Evolutionary conservation across 805 yeast species (phyloP), one percentile per base, ranked within the genome.

Genomic region (Saccharomycopsis sp.): DNA sequence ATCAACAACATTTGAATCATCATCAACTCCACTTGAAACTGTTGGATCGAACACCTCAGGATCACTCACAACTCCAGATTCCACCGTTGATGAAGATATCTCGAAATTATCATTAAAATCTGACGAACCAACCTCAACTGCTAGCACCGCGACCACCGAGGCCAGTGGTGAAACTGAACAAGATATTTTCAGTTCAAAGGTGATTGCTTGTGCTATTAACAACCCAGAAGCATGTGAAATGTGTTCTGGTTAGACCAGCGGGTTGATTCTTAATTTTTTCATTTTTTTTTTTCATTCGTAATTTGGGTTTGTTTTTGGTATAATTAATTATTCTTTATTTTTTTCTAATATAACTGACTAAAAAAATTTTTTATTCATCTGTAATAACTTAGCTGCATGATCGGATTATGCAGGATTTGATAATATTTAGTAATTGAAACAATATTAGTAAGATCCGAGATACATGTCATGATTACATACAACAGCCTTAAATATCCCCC

Each of bases 181-280:
- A 48, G 96, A 90, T 63, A 90, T 90, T 56, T 93, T 71, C 75
- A 86, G 90, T 65, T 83, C 95, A 21, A 82, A 89, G 66, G 97
- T 85, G 27, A 79, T 90, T 67, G 96, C 96, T 28, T 90, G 98
- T 72, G 95, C 97, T 45, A 88, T 93, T 63, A 81, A 85, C 64
- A 90, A 93, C 70, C 97, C 97, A 48, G 97, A 86, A 69, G 79
- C 97, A 41, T 90, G 98, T 69, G 90, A 90, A 61, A 93, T 93
- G 97, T 93, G 98, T 72, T 90, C 97, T 49, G 97, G 97, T 71
- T 93, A 68, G 11, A 31, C 29, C 11, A 13, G 13, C 11, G 29
- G 8, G 29, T 8, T 26, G 8, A 8, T 13, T 26, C 13, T 26
- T 26, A 26, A n/a, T n/a, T n/a, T n/a, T n/a, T n/a, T n/a, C n/a